Percentiles rank a stretch among this genome's conserved stretches.
phyloP scores from a whole-genome alignment of 257 asterid genomes.

The Fraxinus pennsylvanica region DNA sequence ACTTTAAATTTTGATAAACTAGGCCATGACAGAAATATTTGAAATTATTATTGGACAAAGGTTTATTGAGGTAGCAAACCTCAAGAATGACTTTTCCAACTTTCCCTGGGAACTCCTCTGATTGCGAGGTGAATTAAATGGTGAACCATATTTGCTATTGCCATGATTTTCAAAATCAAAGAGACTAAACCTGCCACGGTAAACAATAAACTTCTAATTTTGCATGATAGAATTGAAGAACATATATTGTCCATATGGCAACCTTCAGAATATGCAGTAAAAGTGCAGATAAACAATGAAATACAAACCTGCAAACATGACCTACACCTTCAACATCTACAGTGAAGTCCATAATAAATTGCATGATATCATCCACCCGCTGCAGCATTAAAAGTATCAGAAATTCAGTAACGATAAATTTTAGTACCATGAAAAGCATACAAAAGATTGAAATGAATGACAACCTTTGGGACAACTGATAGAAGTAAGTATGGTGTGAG shows the following conservation, averaged over 20 bases:
- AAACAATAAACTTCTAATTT: background rate
- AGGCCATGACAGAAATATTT: background rate
- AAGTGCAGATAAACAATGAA: background rate
- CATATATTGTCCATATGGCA: background rate
- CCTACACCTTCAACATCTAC: conserved; percentile 90
- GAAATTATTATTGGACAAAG: background rate
- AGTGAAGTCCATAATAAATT: conserved; percentile 83
- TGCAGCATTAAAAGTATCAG: conserved; percentile 37
- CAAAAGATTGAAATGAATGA: conserved; percentile 1
- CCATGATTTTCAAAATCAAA: conserved; percentile 87
- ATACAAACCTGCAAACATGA: conserved; percentile 76
- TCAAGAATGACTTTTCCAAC: conserved; percentile 92
- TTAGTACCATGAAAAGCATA: background rate
- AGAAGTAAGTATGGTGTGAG: conserved; percentile 85
- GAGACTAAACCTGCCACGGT: conserved; percentile 71
- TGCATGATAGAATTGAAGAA: background rate
- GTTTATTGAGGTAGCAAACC: conserved; percentile 39
- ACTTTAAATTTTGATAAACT: background rate
- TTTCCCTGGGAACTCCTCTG: conserved; percentile 97
- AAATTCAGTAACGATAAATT: conserved; percentile 17
- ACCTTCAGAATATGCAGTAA: conserved; percentile 13
- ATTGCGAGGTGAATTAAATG: conserved; percentile 48
- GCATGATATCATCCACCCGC: conserved; percentile 77
- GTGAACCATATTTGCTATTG: conserved; percentile 75
- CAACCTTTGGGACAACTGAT: conserved; percentile 89